phyloP scores from a whole-genome alignment of 352 stramenopile species.

The Phytophthora constricta region DNA sequence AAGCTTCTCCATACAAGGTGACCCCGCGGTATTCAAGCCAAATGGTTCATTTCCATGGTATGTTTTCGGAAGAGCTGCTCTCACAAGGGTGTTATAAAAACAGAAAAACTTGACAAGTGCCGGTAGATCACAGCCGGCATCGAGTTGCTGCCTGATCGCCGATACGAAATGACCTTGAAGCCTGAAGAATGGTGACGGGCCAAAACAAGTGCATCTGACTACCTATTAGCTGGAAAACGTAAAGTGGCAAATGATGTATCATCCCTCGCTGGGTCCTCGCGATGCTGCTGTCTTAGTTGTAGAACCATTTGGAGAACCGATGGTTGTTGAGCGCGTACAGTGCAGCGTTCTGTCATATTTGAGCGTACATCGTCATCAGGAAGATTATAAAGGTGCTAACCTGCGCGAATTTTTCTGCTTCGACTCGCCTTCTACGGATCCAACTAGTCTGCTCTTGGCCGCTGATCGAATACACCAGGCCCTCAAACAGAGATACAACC shows the following conservation, averaged over 20 bases:
- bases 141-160: constrained; percentile 23
- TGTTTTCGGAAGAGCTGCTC: neutral
- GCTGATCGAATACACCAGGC: constrained; percentile 6
- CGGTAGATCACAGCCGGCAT: constrained; percentile 18
- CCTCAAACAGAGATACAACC: constrained; percentile 20
- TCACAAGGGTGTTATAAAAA: no score
- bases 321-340: constrained; percentile 62
- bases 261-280: constrained; percentile 54
- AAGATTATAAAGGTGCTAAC: constrained; percentile 12
- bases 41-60: neutral
- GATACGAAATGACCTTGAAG: constrained; percentile 48
- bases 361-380: neutral
- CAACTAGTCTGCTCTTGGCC: constrained; percentile 30
- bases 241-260: constrained; percentile 50
- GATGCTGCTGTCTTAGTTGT: constrained; percentile 57
- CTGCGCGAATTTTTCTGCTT: constrained; percentile 38
- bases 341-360: constrained; percentile 35
- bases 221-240: constrained; percentile 39
- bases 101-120: constrained; percentile 9
- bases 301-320: constrained; percentile 58
- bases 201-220: constrained; percentile 29
- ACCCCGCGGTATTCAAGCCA: no score
- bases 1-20: no score
- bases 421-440: constrained; percentile 43
- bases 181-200: constrained; percentile 39